Base-by-base conservation (phyloP, 1,139 yeast species). In the Yamadazyma siamensis region DNA sequence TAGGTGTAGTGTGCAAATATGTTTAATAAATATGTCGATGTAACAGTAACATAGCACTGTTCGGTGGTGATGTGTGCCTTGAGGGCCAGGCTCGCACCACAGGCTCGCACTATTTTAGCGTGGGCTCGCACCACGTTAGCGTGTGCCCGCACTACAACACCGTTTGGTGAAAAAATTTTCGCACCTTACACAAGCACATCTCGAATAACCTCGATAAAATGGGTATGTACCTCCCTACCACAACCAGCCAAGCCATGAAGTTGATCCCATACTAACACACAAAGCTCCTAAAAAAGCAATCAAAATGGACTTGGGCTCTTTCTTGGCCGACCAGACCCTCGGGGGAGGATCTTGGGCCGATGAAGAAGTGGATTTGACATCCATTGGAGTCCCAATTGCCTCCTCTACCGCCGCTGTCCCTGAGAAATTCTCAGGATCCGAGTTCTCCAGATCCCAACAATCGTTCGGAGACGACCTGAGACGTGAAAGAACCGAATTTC, bases 401-500 rank as follows among this genome's bases (percentile, higher is more conserved):
- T 23, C 52, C 5, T 18, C 20, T 8, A 41, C 59, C 16, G 46
- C 56, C 23, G 59, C 61, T n/a, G 54, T 55, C 15, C 54, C 57
- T 22, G 46, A 50, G 29, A 28, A 34, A 21, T 30, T 23, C 24
- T 26, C 34, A 23, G 38, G 39, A 28, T 39, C 33, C 15, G 37
- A 25, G 13, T 30, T 35, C 15, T 21, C 31, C 6, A 26, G 28
- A 8, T 18, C 20, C 15, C 17, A 16, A 14, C 18, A 17, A n/a
- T 34, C 32, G 24, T 34, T 34, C 23, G 23, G 24, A 9, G 23
- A 17, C 13, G 48, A 43, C 21, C 35, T 31, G 26, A 52, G 52
- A 42, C 45, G 49, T 33, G 66, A 71, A 41, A 75, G 86, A 58
- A 74, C 70, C 41, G 91, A 80, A 50, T 83, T 65, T 50, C 95